Base-by-base conservation (phyloP, 306 rosid genomes). In the Dalbergia cochinchinensis region DNA sequence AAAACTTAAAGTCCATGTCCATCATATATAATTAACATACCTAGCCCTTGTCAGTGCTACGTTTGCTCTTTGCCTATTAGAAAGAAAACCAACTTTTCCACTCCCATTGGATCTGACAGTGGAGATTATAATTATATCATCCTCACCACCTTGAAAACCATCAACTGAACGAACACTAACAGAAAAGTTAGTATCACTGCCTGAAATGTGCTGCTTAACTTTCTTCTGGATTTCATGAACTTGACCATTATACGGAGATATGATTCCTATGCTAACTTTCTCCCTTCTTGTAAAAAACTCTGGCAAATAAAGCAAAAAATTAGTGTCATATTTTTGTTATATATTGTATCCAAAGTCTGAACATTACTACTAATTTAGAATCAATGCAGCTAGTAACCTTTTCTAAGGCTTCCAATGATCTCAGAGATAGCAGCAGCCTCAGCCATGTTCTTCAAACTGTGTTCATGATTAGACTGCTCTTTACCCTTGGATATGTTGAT, bases 61-160 rank as follows among this genome's bases (percentile, higher is more conserved):
- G 71, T 91, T 91, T 18, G 89, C 76, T 78, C 94, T 85, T 65
- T 85, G 90, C 12, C 50, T 54, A 31, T 83, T 85, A 0, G 89
- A 86, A 71, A 89, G 87, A 73, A 88, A 89, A 26, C 97, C 91
- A 4, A 91, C 78, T 16, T 72, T 67, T 33, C 90, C 92, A 14
- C 39, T 65, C 7, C 12, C 73, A 61, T 88, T 86, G 1, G 80
- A 70, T 68, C 89, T 85, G 11, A 86, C 92, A 7, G 90, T 83
- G 4, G 87, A 88, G 9, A 69, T 72, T 35, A 81, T 65, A 6
- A 89, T 91, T 8, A 91, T 86, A 64, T 91, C 96, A 51, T 91
- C 89, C 41, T 91, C 93, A 6, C 92, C 90, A 0, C 93, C 93
- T 89, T 91, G 96, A 82, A 91, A 89, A 1, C 92, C 93, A 71